Evolutionary conservation across 2,329 filamentous ascomycete species (phyloP).

Genomic region (Trichophyton equinum): DNA sequence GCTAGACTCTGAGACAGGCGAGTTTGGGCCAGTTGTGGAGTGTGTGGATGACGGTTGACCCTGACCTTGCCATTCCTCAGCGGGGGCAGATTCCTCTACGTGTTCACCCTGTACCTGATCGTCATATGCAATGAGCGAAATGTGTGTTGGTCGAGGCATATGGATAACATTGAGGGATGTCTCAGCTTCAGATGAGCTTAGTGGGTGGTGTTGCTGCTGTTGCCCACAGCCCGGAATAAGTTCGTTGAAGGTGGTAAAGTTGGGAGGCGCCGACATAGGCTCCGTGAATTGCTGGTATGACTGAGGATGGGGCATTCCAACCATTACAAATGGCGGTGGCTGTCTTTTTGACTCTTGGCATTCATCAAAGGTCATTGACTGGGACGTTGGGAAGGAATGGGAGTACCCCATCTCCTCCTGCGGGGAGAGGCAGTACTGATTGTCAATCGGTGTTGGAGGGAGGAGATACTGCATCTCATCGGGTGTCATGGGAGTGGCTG

Average conservation of each 20-base stretch:
- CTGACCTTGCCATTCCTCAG: slow-evolving; percentile 19
- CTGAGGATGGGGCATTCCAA: background rate
- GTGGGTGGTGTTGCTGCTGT: slow-evolving; percentile 17
- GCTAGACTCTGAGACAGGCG: slow-evolving; percentile 15
- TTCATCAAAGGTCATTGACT: slow-evolving; percentile 12
- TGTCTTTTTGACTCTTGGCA: background rate
- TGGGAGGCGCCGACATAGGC: slow-evolving; percentile 29
- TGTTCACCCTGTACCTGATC: slow-evolving; percentile 14
- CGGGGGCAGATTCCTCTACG: slow-evolving; percentile 16
- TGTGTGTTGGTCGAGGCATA: slow-evolving; percentile 23
- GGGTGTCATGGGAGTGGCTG: slow-evolving; percentile 33
- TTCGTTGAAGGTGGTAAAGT: slow-evolving; percentile 2
- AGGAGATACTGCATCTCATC: slow-evolving; percentile 32
- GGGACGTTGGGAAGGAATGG: slow-evolving; percentile 27
- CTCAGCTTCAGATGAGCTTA: slow-evolving; percentile 26
- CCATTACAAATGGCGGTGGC: background rate
- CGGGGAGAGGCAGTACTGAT: slow-evolving; percentile 27
- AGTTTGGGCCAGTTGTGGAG: slow-evolving; percentile 22
- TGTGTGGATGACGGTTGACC: slow-evolving; percentile 17
- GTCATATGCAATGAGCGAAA: slow-evolving; percentile 30
- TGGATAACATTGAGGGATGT: slow-evolving; percentile 23
- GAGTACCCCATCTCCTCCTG: slow-evolving; percentile 17
- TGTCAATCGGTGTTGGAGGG: slow-evolving; percentile 28
- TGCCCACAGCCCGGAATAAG: background rate
- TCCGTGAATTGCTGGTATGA: background rate